Base-by-base conservation (phyloP, 148 eudicot genomes). In the Chenopodium suecicum region DNA sequence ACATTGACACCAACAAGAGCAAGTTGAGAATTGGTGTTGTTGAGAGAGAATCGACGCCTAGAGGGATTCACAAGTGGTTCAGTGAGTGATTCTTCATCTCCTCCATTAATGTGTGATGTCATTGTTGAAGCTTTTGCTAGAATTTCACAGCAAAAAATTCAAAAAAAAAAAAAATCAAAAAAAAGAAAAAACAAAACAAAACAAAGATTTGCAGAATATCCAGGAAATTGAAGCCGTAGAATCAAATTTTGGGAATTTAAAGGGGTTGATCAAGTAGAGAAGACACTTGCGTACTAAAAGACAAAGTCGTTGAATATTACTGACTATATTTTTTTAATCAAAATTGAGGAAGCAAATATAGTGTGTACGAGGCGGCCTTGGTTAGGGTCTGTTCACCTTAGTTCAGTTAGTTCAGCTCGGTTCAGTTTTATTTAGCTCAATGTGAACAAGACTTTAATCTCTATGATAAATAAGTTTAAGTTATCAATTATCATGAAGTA, bases 1-100 rank as follows among this genome's bases (percentile, higher is more conserved):
- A 90, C 50, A 74, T 82, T 90, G 83, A 92, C 87, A 80, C 98
- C 98, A 79, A 94, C 94, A 76, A 94, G 88, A 31, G 98, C 98
- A 48, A 90, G 82, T 60, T 94, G 98, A 23, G 98, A 94, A 64
- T 94, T 90, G 72, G 80, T 75, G 81, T 89, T 90, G 58, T 86
- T 84, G 12, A 87, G 86, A 75, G 66, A 84, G n/a, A 76, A 78
- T 20, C 74, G 85, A 48, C 65, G 56, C 68, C 67, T 37, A 82
- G 85, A 46, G 75, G 85, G 46, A 7, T n/a, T 52, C 23, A 84
- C 47, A 19, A 89, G 86, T 2, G 88, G 87, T 7, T 71, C 87
- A 3, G 27, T 65, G 0, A 79, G 46, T 3, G 88, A 82, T 10
- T 80, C 80, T 74, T 83, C 88, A n/a, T 87, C 92, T 77, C 48